Base-by-base conservation (phyloP, 2,329 filamentous ascomycete genomes). In the Ophiocordyceps australis region DNA sequence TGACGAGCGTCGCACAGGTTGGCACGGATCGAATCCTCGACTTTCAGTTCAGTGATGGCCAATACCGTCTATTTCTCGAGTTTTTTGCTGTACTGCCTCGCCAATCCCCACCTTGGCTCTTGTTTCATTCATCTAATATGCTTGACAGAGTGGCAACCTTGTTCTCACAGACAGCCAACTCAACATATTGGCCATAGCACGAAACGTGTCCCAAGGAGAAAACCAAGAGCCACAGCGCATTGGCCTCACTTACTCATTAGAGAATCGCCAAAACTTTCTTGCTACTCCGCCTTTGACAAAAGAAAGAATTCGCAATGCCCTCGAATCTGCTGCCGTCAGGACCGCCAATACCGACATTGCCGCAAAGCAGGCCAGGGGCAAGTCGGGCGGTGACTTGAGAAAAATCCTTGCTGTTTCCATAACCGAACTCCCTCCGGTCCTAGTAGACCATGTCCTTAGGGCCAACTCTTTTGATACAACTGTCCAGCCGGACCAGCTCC, bases 21-120 rank as follows among this genome's bases (percentile, higher is more conserved):
- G 89, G 89, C 25, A 94, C 85, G 3, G 89, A 98, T 48, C 69
- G 89, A 27, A 78, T 98, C 32, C 74, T 98, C 27, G 82, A 95
- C 46, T 72, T 98, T 28, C 67, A 78, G 40, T 94, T 98, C 46
- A 91, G 80, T 38, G 83, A 95, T 57, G 89, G 89, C 9, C 65
- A 74, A 38, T 94, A 91, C 45, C 65, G 76, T 22, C 50, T 98
- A 14, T 94, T 82, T 45, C 57, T 98, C 16, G 89, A 98, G 52
- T 98, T 98, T 55, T 98, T 93, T 46, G 86, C 89, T 2, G 55
- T 57, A 39, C 22, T 25, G 11, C 8, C 10, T 19, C 14, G 11
- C 17, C 16, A 13, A n/a, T 14, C 10, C 6, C 7, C 19, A 17
- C 9, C 14, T 11, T n/a, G 15, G 9, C 18, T 14, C n/a, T 6